Base-by-base conservation (phyloP, 208 protist species). In the Porcisia hertigi region DNA sequence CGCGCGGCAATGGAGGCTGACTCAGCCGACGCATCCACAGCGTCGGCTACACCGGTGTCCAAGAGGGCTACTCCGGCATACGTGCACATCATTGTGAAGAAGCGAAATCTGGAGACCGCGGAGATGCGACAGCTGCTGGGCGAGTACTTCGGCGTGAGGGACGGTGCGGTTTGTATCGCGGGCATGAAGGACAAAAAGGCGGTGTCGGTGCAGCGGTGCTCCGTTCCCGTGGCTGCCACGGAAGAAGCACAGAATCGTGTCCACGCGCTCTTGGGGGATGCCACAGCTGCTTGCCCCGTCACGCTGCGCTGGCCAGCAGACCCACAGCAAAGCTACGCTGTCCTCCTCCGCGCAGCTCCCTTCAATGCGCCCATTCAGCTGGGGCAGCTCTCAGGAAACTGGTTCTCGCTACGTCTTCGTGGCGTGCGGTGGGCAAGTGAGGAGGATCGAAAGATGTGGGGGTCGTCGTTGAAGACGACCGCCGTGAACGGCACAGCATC, bases 181-280 rank as follows among this genome's bases (percentile, higher is more conserved):
- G 97, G 97, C 60, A 92, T 98, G 75, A 99, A 99, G 76, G 97
- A 99, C 77, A 95, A 96, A 77, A 82, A 85, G 58, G 96, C 84
- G 23, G 71, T 98, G 71, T 98, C 97, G 12, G 86, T 83, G 58
- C 97, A 99, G 81, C 84, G 86, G 34, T 81, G 91, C 67, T 96
- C 94, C 30, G 83, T 92, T 34, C 91, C 86, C 11, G 7, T 60
- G 39, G 62, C 81, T 14, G 12, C 43, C 70, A n/a, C 36, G 52
- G n/a, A 1, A 55, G 64, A 18, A 5, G 59, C 75, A 4, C 64
- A n/a, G 34, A 8, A 41, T 63, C 63, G 55, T 36, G 34, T 49
- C 16, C n/a, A 7, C 4, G 49, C 72, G 1, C 59, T 82, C 43
- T 59, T 75, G 43, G 54, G 71, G 6, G 45, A 65, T 59, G 62